phyloP scores from a whole-genome alignment of 2,329 filamentous ascomycete species.

The Pestalotiopsis sp. region DNA sequence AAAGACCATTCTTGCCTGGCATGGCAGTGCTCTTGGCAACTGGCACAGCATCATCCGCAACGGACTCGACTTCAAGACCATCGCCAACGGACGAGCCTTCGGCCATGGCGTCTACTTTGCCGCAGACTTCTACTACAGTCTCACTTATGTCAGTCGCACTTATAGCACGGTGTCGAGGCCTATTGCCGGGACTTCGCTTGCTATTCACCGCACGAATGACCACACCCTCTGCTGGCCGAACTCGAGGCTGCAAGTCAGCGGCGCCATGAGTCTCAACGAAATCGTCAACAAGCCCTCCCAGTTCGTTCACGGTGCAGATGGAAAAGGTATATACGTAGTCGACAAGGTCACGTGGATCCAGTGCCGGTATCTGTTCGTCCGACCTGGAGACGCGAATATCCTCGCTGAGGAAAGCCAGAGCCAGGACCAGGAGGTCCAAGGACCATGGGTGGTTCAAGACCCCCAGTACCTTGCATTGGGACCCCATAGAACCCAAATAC shows the following conservation, averaged over 20 bases:
- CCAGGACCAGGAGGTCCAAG: no score
- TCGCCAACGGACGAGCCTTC: conserved; percentile 66
- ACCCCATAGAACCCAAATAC: conserved; percentile 12
- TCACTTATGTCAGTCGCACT: conserved; percentile 44
- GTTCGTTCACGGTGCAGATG: conserved; percentile 49
- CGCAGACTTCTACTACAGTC: conserved; percentile 56
- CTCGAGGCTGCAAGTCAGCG: conserved; percentile 62
- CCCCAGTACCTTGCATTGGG: conserved; percentile 19
- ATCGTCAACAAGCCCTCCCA: conserved; percentile 73
- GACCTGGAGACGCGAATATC: background rate
- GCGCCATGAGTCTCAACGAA: conserved; percentile 78
- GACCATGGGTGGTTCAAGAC: conserved; percentile 25
- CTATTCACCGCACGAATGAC: no score
- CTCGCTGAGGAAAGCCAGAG: no score
- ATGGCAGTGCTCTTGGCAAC: conserved; percentile 75
- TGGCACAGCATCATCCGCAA: conserved; percentile 91
- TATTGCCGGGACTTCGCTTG: background rate
- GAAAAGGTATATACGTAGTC: conserved; percentile 69
- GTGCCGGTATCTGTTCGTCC: conserved; percentile 77
- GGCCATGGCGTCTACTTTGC: conserved; percentile 87
- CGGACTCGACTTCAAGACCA: conserved; percentile 72
- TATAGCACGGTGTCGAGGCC: no score
- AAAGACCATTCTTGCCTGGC: conserved; percentile 79
- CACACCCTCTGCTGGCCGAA: conserved; percentile 57
- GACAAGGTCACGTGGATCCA: conserved; percentile 83